A percentile compares a stretch with the other conserved stretches of the same genome.
Conservation (phyloP, 345 rosid genomes). For the Kandelia obovata region DNA sequence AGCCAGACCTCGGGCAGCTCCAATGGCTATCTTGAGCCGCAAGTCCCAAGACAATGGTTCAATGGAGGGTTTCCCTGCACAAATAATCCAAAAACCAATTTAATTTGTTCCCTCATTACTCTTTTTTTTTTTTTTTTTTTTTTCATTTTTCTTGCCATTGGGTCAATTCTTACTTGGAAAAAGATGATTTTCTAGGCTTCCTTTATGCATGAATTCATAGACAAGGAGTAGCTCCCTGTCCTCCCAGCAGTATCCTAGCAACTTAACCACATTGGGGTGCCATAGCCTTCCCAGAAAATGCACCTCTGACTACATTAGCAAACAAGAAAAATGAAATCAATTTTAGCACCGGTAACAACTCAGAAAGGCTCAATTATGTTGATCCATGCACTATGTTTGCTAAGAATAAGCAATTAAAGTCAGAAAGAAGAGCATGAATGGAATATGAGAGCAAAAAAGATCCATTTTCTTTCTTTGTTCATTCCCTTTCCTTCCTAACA, state of each 20-base stretch:
- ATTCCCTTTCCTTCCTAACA: too few relatives aligned
- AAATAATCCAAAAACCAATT: conserved; percentile 11
- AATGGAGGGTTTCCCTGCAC: conserved; percentile 39
- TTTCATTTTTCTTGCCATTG: neutral
- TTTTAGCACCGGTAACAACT: neutral
- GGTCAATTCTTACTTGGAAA: conserved; percentile 58
- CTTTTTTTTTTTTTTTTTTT: neutral
- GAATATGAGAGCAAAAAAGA: neutral
- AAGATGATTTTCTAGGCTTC: conserved; percentile 78
- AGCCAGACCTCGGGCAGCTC: conserved; percentile 78
- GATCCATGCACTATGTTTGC: neutral
- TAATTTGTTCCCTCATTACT: neutral
- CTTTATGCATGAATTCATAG: conserved; percentile 75
- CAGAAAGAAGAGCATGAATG: neutral
- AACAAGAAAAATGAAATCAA: neutral
- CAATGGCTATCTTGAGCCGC: conserved; percentile 68
- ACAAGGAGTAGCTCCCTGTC: conserved; percentile 69
- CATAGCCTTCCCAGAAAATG: conserved; percentile 74
- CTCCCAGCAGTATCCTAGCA: conserved; percentile 81
- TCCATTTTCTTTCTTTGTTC: too few relatives aligned
- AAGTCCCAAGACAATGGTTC: conserved; percentile 80
- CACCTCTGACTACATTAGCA: conserved; percentile 64
- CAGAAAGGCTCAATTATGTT: neutral
- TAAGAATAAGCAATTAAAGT: neutral
- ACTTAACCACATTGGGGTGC: conserved; percentile 73